A percentile compares a stretch with the other conserved stretches of the same genome.
Conservation (phyloP, 352 stramenopile genomes). For the Pythium coloratum region DNA sequence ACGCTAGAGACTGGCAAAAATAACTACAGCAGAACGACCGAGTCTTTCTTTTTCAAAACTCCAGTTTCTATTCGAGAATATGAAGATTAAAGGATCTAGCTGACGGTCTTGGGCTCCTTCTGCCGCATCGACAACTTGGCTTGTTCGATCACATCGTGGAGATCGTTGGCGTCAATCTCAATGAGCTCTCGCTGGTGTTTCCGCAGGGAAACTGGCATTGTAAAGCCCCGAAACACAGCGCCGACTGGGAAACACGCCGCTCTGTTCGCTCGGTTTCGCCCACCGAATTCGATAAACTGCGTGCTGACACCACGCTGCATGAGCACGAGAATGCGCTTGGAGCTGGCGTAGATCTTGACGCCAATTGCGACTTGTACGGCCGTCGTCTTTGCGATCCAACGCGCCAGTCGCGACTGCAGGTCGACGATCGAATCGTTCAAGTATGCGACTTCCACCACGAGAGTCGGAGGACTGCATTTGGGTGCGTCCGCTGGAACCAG, state of each 20-base stretch:
- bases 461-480: conserved; percentile 13
- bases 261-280: not conserved
- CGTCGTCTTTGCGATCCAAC: conserved; percentile 3
- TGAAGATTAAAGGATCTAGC: not conserved
- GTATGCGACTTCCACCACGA: conserved; percentile 19
- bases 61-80: too few relatives aligned
- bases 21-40: not conserved
- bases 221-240: conserved; percentile 8
- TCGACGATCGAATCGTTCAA: conserved; percentile 12
- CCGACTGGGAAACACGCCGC: conserved; percentile 8
- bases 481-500: conserved; percentile 13
- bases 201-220: not conserved
- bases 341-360: conserved; percentile 13
- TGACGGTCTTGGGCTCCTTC: not conserved
- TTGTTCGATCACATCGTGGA: conserved; percentile 10
- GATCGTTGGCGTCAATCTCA: conserved; percentile 7
- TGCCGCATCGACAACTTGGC: conserved; percentile 3
- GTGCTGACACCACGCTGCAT: conserved; percentile 3
- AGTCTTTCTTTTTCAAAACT: too few relatives aligned
- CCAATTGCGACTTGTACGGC: conserved; percentile 12
- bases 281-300: conserved; percentile 9
- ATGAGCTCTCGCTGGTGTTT: conserved; percentile 1
- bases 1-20: not conserved
- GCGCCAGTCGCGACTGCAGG: conserved; percentile 1
- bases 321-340: conserved; percentile 2